Percentiles rank a stretch among this genome's conserved stretches.
Evolutionary conservation across 2,329 filamentous ascomycete genomes (phyloP).

Genomic region (Aschersonia sp.): DNA sequence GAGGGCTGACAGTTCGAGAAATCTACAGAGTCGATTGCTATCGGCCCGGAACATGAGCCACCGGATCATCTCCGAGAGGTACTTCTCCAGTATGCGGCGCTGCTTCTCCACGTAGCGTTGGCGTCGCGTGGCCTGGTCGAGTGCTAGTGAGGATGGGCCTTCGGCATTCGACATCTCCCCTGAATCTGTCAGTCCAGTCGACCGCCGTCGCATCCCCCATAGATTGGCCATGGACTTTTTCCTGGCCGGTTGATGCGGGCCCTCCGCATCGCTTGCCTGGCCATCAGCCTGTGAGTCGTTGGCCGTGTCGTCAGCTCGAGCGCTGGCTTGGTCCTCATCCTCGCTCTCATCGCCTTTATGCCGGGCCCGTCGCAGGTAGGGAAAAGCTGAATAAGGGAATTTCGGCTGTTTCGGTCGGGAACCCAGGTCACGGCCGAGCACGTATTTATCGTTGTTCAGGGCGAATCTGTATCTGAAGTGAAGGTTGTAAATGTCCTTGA

Average conservation of each 20-base stretch:
- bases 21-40: slow-evolving; percentile 90
- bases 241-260: slow-evolving; percentile 17
- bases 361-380: slow-evolving; percentile 70
- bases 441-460: slow-evolving; percentile 68
- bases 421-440: slow-evolving; percentile 53
- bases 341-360: slow-evolving; percentile 69
- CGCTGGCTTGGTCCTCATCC: slow-evolving; percentile 44
- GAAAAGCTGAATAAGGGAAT: slow-evolving; percentile 80
- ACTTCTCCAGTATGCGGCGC: slow-evolving; percentile 72
- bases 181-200: slow-evolving; percentile 32
- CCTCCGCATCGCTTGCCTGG: slow-evolving; percentile 19
- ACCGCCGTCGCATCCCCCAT: slow-evolving; percentile 38
- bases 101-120: slow-evolving; percentile 67
- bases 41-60: slow-evolving; percentile 96
- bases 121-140: slow-evolving; percentile 27
- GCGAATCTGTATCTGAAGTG: slow-evolving; percentile 89
- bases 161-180: slow-evolving; percentile 28
- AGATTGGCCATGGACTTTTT: slow-evolving; percentile 38
- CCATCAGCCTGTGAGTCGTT: slow-evolving; percentile 37
- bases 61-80: slow-evolving; percentile 84
- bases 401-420: slow-evolving; percentile 67
- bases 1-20: slow-evolving; percentile 84
- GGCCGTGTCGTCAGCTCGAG: slow-evolving; percentile 27
- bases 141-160: slow-evolving; percentile 23
- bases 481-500: slow-evolving; percentile 81